Conservation (phyloP, 2,329 filamentous ascomycete genomes). For the Decorospora gaudefroyi region DNA sequence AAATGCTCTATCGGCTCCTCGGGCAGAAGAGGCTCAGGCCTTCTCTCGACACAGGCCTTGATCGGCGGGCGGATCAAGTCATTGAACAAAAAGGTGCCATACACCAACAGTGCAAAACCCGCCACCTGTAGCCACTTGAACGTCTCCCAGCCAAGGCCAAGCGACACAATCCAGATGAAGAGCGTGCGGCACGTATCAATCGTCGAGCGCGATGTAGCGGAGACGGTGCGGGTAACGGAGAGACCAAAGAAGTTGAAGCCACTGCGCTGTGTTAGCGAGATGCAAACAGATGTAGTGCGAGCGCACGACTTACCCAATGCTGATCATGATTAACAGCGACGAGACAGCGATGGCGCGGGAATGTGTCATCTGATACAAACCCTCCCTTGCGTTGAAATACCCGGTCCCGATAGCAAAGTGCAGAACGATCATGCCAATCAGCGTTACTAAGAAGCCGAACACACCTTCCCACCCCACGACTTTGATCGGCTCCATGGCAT, state of each 20-base stretch:
- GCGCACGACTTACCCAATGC: constrained; percentile 76
- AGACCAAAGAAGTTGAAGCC: constrained; percentile 99
- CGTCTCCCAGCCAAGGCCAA: constrained; percentile 91
- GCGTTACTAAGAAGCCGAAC: constrained; percentile 83
- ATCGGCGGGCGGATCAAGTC: constrained; percentile 85
- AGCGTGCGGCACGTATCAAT: constrained; percentile 97
- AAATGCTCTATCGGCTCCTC: constrained; percentile 83
- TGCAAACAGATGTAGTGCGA: constrained; percentile 5
- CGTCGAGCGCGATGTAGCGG: constrained; percentile 89
- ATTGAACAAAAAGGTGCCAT: constrained; percentile 96
- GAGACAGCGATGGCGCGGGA: constrained; percentile 73
- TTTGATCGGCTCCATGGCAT: constrained; percentile 79
- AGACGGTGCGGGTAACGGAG: constrained; percentile 85
- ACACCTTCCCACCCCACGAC: constrained; percentile 96
- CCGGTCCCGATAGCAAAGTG: constrained; percentile 79
- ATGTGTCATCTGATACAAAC: constrained; percentile 76
- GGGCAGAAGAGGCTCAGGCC: constrained; percentile 68
- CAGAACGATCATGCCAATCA: constrained; percentile 76
- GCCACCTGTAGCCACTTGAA: constrained; percentile 97
- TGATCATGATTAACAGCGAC: constrained; percentile 92
- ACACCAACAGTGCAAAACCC: constrained; percentile 88
- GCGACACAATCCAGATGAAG: constrained; percentile 96
- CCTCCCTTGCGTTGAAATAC: constrained; percentile 88
- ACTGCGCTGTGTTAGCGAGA: constrained; percentile 52
- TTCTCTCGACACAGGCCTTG: constrained; percentile 63